Conservation (phyloP, 1,284 basidiomycete genomes). For the Omphalotus olearius region DNA sequence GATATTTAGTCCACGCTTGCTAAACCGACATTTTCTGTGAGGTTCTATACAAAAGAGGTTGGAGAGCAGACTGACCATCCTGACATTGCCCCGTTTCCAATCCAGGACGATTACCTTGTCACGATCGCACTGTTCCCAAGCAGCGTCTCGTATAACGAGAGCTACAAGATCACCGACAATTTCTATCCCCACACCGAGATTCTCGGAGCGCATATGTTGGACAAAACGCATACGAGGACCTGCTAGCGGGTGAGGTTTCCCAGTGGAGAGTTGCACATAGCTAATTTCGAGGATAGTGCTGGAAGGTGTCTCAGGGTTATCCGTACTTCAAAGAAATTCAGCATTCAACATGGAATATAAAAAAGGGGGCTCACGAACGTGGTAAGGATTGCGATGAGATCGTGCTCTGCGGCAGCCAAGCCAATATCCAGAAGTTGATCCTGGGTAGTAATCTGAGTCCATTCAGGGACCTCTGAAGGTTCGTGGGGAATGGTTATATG, state of each 20-base stretch:
- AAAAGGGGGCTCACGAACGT: slow-evolving; percentile 2
- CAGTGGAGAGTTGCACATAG: slow-evolving; percentile 9
- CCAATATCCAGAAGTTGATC: slow-evolving; percentile 9
- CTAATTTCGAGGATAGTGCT: slow-evolving; percentile 3
- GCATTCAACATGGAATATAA: neutral
- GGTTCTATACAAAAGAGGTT: neutral
- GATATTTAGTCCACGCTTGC: slow-evolving; percentile 3
- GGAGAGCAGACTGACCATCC: slow-evolving; percentile 1
- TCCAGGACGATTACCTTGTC: slow-evolving; percentile 10
- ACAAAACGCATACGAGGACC: slow-evolving; percentile 7
- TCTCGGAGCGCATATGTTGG: neutral
- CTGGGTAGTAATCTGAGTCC: slow-evolving; percentile 5
- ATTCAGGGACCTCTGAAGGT: neutral
- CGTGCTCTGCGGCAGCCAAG: slow-evolving; percentile 7
- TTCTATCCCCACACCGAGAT: slow-evolving; percentile 8
- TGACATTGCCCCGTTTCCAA: slow-evolving; percentile 9
- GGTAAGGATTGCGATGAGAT: slow-evolving; percentile 10
- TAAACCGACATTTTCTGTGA: neutral
- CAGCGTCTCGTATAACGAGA: slow-evolving; percentile 6
- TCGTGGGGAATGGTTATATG: slow-evolving; percentile 4
- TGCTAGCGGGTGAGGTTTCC: slow-evolving; percentile 10
- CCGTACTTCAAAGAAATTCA: neutral
- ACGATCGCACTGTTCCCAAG: neutral
- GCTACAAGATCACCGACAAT: slow-evolving; percentile 8
- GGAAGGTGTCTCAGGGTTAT: neutral